A percentile compares a stretch with the other conserved stretches of the same genome.
Evolutionary conservation across 345 rosid genomes (phyloP).

Genomic region (Noccaea caerulescens): DNA sequence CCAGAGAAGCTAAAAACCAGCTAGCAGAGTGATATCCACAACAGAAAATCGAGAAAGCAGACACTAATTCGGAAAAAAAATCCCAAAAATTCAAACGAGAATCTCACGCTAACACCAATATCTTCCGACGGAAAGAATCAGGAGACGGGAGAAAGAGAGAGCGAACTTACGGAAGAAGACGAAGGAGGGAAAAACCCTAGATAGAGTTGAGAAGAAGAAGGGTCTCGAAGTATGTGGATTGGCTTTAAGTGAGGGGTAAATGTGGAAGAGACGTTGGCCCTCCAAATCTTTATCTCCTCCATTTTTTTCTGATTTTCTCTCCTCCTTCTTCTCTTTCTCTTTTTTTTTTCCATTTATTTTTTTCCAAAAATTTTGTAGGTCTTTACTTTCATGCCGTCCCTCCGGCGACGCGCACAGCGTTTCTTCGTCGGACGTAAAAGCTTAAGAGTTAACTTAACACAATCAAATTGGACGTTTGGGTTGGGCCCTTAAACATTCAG

Average conservation of each 20-base stretch:
- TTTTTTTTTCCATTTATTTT: neutral
- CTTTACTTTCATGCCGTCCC: conserved; percentile 23
- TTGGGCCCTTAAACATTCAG: conserved; percentile 17
- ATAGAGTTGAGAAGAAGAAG: conserved; percentile 33
- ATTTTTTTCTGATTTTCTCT: conserved; percentile 47
- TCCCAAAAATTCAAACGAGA: conserved; percentile 1
- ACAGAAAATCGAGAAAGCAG: neutral
- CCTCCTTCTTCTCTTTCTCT: conserved; percentile 15
- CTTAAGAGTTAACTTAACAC: neutral
- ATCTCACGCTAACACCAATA: neutral
- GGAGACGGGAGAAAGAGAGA: conserved; percentile 5
- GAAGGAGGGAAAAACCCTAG: conserved; percentile 40
- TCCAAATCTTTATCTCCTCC: conserved; percentile 51
- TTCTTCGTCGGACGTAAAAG: conserved; percentile 8
- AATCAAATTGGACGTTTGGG: neutral
- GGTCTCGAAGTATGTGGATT: conserved; percentile 41
- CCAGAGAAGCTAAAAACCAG: neutral
- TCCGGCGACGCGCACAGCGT: conserved; percentile 25
- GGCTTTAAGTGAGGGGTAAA: conserved; percentile 45
- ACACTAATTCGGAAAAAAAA: neutral
- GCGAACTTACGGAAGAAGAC: conserved; percentile 18
- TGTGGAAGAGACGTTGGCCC: conserved; percentile 31
- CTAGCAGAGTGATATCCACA: conserved; percentile 9
- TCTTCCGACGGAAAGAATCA: neutral
- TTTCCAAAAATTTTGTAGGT: neutral